Percentiles rank a stretch among this genome's conserved stretches.
These are phyloP conservation scores for Alternaria solani DNA, from an alignment of 2,329 filamentous ascomycete genomes.

Conservation along the genomic window DNA sequence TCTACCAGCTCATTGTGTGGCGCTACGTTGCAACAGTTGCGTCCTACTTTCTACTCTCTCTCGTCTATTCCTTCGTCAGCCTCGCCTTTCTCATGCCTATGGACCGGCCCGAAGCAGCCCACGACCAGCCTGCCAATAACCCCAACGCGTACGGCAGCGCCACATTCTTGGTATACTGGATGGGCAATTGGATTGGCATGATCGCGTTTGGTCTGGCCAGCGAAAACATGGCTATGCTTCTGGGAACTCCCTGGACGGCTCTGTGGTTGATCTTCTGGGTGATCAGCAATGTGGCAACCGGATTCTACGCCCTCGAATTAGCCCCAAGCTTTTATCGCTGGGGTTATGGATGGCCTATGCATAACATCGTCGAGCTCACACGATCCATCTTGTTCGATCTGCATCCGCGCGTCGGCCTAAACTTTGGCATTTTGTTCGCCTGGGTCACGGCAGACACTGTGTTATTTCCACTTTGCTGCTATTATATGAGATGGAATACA, in stretches of 20 bases:
- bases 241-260: conserved; percentile 67
- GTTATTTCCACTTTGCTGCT: conserved; percentile 61
- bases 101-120: conserved; percentile 53
- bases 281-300: conserved; percentile 68
- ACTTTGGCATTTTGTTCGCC: conserved; percentile 67
- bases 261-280: conserved; percentile 75
- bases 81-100: conserved; percentile 71
- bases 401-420: conserved; percentile 64
- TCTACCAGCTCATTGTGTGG: conserved; percentile 66
- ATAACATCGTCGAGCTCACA: conserved; percentile 67
- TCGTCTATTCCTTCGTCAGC: conserved; percentile 68
- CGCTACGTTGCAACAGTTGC: conserved; percentile 63
- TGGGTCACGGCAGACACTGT: conserved; percentile 63
- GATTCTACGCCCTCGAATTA: conserved; percentile 67
- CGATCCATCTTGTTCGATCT: conserved; percentile 69
- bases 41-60: conserved; percentile 68
- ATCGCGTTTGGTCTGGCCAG: conserved; percentile 67
- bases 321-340: conserved; percentile 66
- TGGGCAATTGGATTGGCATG: conserved; percentile 70
- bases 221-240: conserved; percentile 70
- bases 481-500: conserved; percentile 54
- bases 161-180: conserved; percentile 70
- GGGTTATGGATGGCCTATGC: conserved; percentile 70
- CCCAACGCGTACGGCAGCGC: conserved; percentile 64
- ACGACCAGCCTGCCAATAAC: conserved; percentile 55